Percentiles rank a stretch among this genome's conserved stretches.
Evolutionary conservation across 169 alveolate genomes (phyloP).

Genomic region (Plasmodium gaboni): DNA sequence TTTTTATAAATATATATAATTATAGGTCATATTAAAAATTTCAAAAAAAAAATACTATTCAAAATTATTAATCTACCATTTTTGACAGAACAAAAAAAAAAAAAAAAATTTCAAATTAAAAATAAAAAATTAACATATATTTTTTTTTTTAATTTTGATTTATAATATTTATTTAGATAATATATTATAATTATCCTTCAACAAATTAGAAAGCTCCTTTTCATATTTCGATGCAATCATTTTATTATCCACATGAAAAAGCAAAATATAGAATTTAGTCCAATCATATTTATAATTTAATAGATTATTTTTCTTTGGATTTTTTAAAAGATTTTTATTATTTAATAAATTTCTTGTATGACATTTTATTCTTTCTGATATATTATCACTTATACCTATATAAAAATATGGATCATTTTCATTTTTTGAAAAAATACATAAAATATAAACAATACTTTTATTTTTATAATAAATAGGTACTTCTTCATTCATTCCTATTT

Average conservation of each 20-base stretch:
- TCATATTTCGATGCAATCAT: conserved; percentile 58
- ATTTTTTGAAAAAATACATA: conserved; percentile 42
- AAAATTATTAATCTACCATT: too few species aligned
- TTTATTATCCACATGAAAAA: conserved; percentile 73
- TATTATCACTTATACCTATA: conserved; percentile 77
- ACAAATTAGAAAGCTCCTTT: conserved; percentile 31
- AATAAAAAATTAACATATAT: not conserved
- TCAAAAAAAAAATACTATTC: too few species aligned
- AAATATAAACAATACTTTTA: conserved; percentile 72
- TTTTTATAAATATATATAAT: too few species aligned
- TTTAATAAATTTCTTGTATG: conserved; percentile 71
- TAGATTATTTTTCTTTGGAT: conserved; percentile 43
- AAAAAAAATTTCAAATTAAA: not conserved
- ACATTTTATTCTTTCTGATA: conserved; percentile 67
- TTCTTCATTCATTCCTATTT: conserved; percentile 70
- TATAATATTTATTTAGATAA: conserved; percentile 20
- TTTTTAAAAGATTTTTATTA: conserved; percentile 72
- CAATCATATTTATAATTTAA: conserved; percentile 59
- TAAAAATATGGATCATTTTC: conserved; percentile 60
- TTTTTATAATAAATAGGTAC: conserved; percentile 72
- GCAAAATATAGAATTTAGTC: conserved; percentile 42
- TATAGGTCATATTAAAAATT: too few species aligned
- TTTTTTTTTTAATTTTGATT: not conserved
- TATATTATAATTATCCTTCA: conserved; percentile 25
- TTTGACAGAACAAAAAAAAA: too few species aligned